Conservation (phyloP, 2,329 filamentous ascomycete species). For the Capronia americana region DNA sequence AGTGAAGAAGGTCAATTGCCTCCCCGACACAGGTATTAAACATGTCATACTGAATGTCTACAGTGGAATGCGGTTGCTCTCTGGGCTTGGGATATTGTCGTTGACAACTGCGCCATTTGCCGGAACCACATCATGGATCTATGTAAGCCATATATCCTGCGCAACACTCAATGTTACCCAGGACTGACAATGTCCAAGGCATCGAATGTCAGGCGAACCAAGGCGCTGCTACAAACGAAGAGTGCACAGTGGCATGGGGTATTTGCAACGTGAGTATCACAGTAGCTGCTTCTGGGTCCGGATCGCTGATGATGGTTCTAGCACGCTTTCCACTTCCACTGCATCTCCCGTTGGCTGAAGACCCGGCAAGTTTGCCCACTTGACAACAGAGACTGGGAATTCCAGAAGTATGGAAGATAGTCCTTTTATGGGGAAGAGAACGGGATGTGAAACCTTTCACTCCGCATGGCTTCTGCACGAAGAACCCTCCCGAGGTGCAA, state of each 20-base stretch:
- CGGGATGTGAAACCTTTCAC: background rate
- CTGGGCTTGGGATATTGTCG: conserved; percentile 99
- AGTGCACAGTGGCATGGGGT: conserved; percentile 98
- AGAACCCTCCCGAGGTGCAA: conserved; percentile 15
- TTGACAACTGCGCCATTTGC: conserved; percentile 99
- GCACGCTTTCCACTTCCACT: conserved; percentile 99
- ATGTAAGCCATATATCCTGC: conserved; percentile 63
- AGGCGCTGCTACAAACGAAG: conserved; percentile 93
- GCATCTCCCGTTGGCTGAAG: conserved; percentile 98
- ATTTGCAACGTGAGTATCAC: conserved; percentile 84
- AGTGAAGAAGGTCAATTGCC: conserved; percentile 83
- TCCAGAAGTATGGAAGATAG: conserved; percentile 93
- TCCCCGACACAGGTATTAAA: conserved; percentile 49
- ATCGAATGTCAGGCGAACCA: conserved; percentile 99
- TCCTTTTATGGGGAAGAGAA: background rate
- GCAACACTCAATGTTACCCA: background rate
- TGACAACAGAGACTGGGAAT: conserved; percentile 99
- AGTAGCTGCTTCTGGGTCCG: conserved; percentile 37
- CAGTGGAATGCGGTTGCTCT: conserved; percentile 98
- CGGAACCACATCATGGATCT: conserved; percentile 99
- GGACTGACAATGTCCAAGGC: conserved; percentile 56
- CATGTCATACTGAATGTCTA: conserved; percentile 36
- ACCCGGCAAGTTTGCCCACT: conserved; percentile 97
- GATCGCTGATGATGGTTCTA: conserved; percentile 49
- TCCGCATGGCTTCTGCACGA: background rate